Evolutionary conservation across 2,329 filamentous ascomycete genomes (phyloP), one percentile per base, ranked within the genome.

Genomic region (Colletotrichum sp.): DNA sequence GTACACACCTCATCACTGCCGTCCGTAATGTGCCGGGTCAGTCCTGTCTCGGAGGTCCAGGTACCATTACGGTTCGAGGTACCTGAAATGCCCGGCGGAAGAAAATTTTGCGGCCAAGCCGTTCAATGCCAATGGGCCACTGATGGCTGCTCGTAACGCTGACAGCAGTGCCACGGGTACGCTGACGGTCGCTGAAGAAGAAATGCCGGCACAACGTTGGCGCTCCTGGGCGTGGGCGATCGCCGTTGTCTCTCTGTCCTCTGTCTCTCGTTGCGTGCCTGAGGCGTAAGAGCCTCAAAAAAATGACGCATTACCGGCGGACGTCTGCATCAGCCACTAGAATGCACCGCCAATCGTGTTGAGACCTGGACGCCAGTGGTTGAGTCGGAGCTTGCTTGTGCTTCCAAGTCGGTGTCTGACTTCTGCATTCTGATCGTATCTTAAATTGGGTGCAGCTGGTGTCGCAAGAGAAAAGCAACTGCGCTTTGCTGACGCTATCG

Each of bases 231-330:
- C 34, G 44, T 64, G 30, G 32, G 57, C 21, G 57, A 49, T 24
- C 32, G 57, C 64, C 55, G 67, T 62, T 18, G 24, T 59, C 34
- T 64, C 60, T 64, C 62, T 44, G 21, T 24, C 34, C 36, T 49
- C 30, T 76, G 72, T 65, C 32, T 72, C 55, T 55, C 26, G 52
- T 8, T 64, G 44, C 55, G 55, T 76, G 76, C 76, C 76, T 77
- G 69, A 77, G 74, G 76, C 70, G 66, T 12, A 26, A 63, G 62
- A 71, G 72, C 75, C 75, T 71, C 75, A 75, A 71, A 52, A 44
- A 75, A 75, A 76, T 76, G 72, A 76, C 75, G 75, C 75, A 75
- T 71, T 44, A 34, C 18, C 12, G 65, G 57, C 39, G 55, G 63
- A 30, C 52, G 30, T 44, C 49, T 39, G 69, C 34, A 52, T 67